Conservation (phyloP, 345 rosid species). For the Eucalyptus virginea region DNA sequence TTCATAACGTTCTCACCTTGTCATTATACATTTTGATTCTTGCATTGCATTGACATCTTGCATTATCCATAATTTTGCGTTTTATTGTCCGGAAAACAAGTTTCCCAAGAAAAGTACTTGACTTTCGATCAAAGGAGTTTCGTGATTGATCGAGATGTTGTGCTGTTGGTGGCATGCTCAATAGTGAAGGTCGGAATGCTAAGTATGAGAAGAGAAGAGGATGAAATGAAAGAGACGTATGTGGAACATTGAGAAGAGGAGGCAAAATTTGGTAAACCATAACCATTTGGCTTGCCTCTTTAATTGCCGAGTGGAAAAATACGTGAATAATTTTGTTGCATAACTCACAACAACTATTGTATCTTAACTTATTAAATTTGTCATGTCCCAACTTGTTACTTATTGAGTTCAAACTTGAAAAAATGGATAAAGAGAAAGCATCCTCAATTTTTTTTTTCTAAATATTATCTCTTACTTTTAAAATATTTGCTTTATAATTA, state of each 20-base stretch:
- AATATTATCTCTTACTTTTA: neutral
- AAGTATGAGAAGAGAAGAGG: neutral
- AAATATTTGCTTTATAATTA: neutral
- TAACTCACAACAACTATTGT: neutral
- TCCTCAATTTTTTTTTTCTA: neutral
- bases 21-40: neutral
- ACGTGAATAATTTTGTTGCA: neutral
- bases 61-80: neutral
- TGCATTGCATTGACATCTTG: neutral
- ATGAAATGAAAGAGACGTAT: neutral
- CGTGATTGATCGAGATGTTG: neutral
- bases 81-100: neutral
- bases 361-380: neutral
- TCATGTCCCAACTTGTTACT: neutral
- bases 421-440: neutral
- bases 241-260: neutral
- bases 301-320: neutral
- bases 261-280: neutral
- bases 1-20: neutral
- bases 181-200: neutral
- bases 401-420: neutral
- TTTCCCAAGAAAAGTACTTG: neutral
- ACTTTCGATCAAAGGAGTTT: neutral
- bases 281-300: neutral
- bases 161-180: neutral